Percentiles rank a stretch among this genome's conserved stretches.
phyloP scores from a whole-genome alignment of 495 filamentous ascomycete genomes.

The Hyaloscypha finlandica region DNA sequence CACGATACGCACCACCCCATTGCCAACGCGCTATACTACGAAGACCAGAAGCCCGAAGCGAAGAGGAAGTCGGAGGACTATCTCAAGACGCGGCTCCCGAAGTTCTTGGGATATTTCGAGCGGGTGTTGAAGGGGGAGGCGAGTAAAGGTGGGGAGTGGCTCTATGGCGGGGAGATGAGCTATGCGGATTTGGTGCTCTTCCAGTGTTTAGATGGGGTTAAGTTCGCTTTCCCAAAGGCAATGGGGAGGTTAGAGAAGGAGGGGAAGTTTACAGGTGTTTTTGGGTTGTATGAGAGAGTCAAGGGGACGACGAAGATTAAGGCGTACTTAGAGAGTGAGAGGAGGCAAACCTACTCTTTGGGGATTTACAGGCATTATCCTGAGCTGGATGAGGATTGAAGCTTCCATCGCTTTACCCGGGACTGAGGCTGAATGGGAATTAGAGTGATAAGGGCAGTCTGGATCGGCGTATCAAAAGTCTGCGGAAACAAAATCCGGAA shows the following conservation, averaged over 20 bases:
- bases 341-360: slow-evolving; percentile 52
- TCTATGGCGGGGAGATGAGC: slow-evolving; percentile 44
- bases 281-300: slow-evolving; percentile 56
- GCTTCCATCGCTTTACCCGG: too few species aligned
- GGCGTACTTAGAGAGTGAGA: slow-evolving; percentile 60
- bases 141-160: slow-evolving; percentile 24
- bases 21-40: slow-evolving; percentile 56
- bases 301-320: slow-evolving; percentile 55
- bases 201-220: slow-evolving; percentile 56
- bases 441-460: too few species aligned
- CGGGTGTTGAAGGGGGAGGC: slow-evolving; percentile 56
- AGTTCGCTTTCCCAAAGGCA: slow-evolving; percentile 65
- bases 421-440: too few species aligned
- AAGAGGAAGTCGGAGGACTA: slow-evolving; percentile 52
- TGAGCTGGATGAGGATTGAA: slow-evolving; percentile 42
- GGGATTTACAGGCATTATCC: slow-evolving; percentile 66
- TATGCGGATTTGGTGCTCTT: slow-evolving; percentile 71
- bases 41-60: slow-evolving; percentile 66
- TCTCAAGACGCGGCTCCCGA: slow-evolving; percentile 59
- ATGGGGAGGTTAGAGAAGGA: slow-evolving; percentile 45
- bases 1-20: slow-evolving; percentile 72
- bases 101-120: slow-evolving; percentile 67
- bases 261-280: slow-evolving; percentile 52
- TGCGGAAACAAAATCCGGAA: too few species aligned
- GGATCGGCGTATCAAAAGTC: too few species aligned